phyloP scores from a whole-genome alignment of 31 red algal species.

The Asparagopsis taxiformis region DNA sequence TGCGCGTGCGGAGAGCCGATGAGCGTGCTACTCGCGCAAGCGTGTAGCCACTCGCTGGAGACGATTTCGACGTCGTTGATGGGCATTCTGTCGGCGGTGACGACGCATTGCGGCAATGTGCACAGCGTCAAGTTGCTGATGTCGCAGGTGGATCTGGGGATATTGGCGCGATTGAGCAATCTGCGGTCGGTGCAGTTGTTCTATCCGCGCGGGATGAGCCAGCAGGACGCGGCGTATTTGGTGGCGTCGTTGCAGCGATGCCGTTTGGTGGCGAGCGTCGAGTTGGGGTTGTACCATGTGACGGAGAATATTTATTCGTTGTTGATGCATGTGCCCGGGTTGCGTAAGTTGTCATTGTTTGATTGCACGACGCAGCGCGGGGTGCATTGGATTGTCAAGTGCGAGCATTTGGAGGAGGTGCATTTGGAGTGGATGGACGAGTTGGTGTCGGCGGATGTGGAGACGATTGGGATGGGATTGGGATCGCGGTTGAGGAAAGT shows the following conservation, averaged over 20 bases:
- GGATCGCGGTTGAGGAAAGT: slow-evolving; percentile 6
- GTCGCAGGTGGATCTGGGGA: background rate
- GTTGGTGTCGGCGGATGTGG: slow-evolving; percentile 2
- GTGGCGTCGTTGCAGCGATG: slow-evolving; percentile 9
- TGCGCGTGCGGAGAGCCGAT: background rate
- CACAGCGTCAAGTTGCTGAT: background rate
- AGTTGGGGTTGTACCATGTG: slow-evolving; percentile 14
- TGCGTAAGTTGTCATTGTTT: slow-evolving; percentile 34
- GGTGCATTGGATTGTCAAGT: slow-evolving; percentile 1
- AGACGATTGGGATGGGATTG: slow-evolving; percentile 1
- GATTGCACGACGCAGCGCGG: slow-evolving; percentile 10
- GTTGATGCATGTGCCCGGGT: slow-evolving; percentile 3
- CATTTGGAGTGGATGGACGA: slow-evolving; percentile 30
- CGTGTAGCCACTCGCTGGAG: background rate
- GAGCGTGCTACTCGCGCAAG: background rate
- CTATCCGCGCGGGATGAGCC: background rate
- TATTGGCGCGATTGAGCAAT: background rate
- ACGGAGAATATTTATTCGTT: background rate
- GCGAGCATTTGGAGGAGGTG: slow-evolving; percentile 10
- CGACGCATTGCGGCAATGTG: background rate
- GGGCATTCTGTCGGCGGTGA: background rate
- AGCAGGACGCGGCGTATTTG: background rate
- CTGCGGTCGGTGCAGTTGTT: slow-evolving; percentile 6
- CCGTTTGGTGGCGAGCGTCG: background rate
- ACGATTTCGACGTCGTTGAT: slow-evolving; percentile 1